A percentile compares a stretch with the other conserved stretches of the same genome.
Conservation (phyloP, 768 basidiomycete genomes). For the Mycena vitilis region DNA sequence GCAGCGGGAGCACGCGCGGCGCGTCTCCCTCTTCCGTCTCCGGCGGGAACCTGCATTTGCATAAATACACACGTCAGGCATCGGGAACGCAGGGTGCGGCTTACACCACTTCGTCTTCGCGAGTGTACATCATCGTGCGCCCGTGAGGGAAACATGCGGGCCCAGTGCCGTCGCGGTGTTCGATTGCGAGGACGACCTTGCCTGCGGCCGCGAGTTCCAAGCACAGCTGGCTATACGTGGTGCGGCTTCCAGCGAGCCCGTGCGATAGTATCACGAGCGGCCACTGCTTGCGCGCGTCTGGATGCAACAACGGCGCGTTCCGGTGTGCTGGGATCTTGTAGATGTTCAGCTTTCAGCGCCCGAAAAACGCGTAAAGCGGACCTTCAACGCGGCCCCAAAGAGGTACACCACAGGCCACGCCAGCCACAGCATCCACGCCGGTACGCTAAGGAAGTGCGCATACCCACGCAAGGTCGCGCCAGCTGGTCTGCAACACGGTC, state of each 20-base stretch:
- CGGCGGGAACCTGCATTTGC: conserved; percentile 25
- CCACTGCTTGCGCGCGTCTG: conserved; percentile 60
- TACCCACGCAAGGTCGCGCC: conserved; percentile 61
- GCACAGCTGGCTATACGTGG: conserved; percentile 82
- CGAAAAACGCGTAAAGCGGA: conserved; percentile 28
- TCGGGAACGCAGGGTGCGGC: conserved; percentile 33
- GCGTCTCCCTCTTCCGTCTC: conserved; percentile 31
- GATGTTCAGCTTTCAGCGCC: neutral
- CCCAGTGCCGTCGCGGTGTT: conserved; percentile 87
- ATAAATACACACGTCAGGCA: conserved; percentile 14
- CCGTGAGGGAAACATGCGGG: conserved; percentile 59
- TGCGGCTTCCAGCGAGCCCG: conserved; percentile 81
- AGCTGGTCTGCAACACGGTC: conserved; percentile 51
- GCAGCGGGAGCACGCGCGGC: conserved; percentile 55
- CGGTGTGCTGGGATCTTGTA: conserved; percentile 67
- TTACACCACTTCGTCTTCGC: conserved; percentile 67
- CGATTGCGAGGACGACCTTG: conserved; percentile 82
- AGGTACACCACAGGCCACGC: conserved; percentile 64
- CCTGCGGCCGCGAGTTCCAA: conserved; percentile 80
- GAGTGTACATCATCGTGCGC: conserved; percentile 61
- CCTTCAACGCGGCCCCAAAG: conserved; percentile 62
- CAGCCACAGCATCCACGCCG: conserved; percentile 45
- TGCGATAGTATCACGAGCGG: conserved; percentile 89
- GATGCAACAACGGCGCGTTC: conserved; percentile 65
- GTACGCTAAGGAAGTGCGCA: conserved; percentile 53